Conservation (phyloP, 768 basidiomycete genomes). For the Bullera alba region DNA sequence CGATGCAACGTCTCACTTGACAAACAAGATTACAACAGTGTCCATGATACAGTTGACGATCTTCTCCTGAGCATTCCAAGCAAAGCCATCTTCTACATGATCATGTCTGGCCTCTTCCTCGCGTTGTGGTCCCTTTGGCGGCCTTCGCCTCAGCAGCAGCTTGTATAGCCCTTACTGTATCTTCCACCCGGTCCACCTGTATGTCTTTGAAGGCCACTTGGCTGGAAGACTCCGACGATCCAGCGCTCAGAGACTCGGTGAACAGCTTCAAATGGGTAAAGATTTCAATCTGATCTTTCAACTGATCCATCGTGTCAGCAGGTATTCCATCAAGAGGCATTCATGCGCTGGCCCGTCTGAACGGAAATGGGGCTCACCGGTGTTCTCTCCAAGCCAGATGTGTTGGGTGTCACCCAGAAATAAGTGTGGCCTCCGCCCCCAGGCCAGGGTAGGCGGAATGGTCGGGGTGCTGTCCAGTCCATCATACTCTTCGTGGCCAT, state of each 20-base stretch:
- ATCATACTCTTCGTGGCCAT: conserved; percentile 8
- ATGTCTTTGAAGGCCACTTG: conserved; percentile 21
- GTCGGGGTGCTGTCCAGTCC: conserved; percentile 29
- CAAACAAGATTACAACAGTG: no score
- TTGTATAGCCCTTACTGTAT: conserved; percentile 17
- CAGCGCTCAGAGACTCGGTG: conserved; percentile 2
- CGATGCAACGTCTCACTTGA: no score
- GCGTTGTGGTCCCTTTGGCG: no score
- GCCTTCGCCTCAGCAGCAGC: no score
- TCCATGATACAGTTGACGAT: no score
- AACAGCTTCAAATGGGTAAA: conserved; percentile 17
- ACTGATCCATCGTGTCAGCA: conserved; percentile 12
- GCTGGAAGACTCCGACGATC: not conserved
- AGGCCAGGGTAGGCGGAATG: conserved; percentile 13
- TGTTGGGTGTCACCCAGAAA: conserved; percentile 69
- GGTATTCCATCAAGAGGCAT: no score
- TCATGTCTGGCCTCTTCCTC: no score
- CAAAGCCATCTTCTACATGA: no score
- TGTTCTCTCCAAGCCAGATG: conserved; percentile 66
- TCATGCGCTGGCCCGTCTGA: no score
- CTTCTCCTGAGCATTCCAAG: no score
- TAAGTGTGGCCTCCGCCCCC: conserved; percentile 52
- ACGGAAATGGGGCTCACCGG: conserved; percentile 52
- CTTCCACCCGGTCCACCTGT: conserved; percentile 5
- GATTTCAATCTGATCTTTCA: conserved; percentile 23